These are phyloP conservation scores for Cladosporium sp. DNA, from an alignment of 2,329 filamentous ascomycete species.

Conservation along the genomic window DNA sequence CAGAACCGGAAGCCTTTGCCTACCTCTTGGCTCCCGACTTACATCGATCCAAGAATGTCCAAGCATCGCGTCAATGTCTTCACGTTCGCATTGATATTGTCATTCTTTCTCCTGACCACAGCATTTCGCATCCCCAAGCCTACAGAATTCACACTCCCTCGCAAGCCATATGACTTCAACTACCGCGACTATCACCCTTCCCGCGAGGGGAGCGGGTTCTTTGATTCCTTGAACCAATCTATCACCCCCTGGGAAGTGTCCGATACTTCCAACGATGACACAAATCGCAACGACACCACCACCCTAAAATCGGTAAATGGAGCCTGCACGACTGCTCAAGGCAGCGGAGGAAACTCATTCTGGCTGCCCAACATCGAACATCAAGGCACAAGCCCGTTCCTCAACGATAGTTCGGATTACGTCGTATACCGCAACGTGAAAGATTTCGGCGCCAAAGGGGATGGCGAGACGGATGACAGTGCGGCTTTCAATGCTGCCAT, in stretches of 20 bases:
- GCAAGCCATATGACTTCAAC: background rate
- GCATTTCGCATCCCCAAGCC: conserved; percentile 6
- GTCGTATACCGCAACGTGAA: conserved; percentile 51
- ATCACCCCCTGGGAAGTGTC: conserved; percentile 1
- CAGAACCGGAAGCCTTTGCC: background rate
- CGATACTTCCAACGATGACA: background rate
- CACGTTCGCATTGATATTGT: background rate
- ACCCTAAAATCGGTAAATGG: background rate
- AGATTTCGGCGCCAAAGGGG: conserved; percentile 45
- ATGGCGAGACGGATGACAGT: conserved; percentile 77
- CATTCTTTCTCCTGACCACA: background rate
- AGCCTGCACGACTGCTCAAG: background rate
- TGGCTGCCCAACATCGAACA: conserved; percentile 69
- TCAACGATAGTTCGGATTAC: conserved; percentile 51
- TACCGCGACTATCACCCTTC: conserved; percentile 9
- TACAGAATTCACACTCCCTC: background rate
- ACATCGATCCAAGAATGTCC: background rate
- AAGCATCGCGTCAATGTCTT: background rate
- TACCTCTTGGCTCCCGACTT: background rate
- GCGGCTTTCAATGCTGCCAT: conserved; percentile 82
- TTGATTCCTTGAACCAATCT: background rate
- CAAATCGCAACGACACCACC: background rate
- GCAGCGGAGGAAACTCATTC: conserved; percentile 41
- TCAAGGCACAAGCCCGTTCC: conserved; percentile 64
- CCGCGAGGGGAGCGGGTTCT: background rate